Conservation (phyloP, 2,329 filamentous ascomycete species). For the Pseudohalonectria lignicola region DNA sequence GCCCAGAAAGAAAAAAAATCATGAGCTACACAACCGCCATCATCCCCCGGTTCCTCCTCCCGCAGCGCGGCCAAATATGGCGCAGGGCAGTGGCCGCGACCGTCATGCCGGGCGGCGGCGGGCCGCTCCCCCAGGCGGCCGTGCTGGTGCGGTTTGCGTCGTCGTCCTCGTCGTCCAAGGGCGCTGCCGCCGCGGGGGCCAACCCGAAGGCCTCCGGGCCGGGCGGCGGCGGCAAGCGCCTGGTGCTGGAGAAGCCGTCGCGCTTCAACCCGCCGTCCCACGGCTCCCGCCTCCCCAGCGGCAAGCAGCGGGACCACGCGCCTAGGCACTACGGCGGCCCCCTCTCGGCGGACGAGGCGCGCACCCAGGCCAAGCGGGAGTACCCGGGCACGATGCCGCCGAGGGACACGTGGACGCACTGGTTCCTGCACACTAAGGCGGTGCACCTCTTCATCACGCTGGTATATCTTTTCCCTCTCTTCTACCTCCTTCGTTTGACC, state of each 20-base stretch:
- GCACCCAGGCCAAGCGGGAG: conserved; percentile 54
- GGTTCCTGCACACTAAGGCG: conserved; percentile 66
- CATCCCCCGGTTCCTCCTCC: conserved; percentile 60
- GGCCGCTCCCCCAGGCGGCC: not conserved
- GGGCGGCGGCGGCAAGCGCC: conserved; percentile 33
- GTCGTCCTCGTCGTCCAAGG: conserved; percentile 4
- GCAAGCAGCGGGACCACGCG: conserved; percentile 23
- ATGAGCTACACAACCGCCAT: conserved; percentile 20
- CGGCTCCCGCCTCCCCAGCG: conserved; percentile 53
- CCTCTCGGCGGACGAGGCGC: conserved; percentile 52
- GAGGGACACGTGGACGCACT: conserved; percentile 69
- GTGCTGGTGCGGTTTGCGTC: conserved; percentile 14
- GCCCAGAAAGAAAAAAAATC: not conserved
- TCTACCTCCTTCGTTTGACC: not conserved
- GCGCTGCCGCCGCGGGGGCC: conserved; percentile 18
- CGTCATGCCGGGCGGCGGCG: not conserved
- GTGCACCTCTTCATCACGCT: conserved; percentile 79
- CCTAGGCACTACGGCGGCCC: conserved; percentile 61
- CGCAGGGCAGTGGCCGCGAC: conserved; percentile 15
- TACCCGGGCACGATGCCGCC: conserved; percentile 90
- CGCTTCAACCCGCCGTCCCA: conserved; percentile 92
- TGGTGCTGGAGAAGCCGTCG: conserved; percentile 74
- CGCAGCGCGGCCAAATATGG: conserved; percentile 48
- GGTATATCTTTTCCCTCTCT: conserved; percentile 38
- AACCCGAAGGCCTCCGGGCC: no score